phyloP scores from a whole-genome alignment of 106 monocot genomes.

The Platanthera guangdongensis region DNA sequence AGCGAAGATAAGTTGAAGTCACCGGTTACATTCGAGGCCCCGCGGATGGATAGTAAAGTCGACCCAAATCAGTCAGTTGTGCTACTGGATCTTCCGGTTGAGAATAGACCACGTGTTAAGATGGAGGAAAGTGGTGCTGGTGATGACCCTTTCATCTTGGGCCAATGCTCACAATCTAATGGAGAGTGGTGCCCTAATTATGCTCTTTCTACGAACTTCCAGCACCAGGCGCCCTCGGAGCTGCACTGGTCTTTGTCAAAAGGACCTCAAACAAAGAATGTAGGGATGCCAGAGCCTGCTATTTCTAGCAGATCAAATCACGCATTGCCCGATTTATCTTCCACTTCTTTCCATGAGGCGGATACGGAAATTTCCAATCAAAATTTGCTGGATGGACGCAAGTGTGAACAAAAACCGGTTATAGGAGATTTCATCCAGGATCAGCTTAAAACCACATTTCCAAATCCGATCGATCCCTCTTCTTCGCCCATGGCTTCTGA shows the following conservation, averaged over 20 bases:
- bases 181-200: conserved; percentile 4
- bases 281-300: conserved; percentile 15
- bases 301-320: conserved; percentile 4
- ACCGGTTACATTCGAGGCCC: not conserved
- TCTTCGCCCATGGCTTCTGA: conserved; percentile 21
- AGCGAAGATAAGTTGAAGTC: conserved; percentile 1
- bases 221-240: conserved; percentile 13
- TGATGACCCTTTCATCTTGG: conserved; percentile 4
- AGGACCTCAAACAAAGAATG: not conserved
- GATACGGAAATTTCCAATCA: conserved; percentile 6
- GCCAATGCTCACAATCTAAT: not conserved
- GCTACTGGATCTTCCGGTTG: not conserved
- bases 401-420: conserved; percentile 4
- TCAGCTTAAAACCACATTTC: conserved; percentile 7
- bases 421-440: conserved; percentile 14
- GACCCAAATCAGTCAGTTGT: not conserved
- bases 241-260: conserved; percentile 10
- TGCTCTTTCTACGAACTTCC: conserved; percentile 2
- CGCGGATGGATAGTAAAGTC: conserved; percentile 2
- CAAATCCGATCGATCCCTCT: conserved; percentile 11
- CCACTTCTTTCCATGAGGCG: conserved; percentile 13
- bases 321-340: conserved; percentile 17
- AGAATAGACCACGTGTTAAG: not conserved
- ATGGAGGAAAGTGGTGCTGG: conserved; percentile 2
- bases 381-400: conserved; percentile 26